phyloP scores from a whole-genome alignment of 306 rosid species.

The Inga leiocalycina region DNA sequence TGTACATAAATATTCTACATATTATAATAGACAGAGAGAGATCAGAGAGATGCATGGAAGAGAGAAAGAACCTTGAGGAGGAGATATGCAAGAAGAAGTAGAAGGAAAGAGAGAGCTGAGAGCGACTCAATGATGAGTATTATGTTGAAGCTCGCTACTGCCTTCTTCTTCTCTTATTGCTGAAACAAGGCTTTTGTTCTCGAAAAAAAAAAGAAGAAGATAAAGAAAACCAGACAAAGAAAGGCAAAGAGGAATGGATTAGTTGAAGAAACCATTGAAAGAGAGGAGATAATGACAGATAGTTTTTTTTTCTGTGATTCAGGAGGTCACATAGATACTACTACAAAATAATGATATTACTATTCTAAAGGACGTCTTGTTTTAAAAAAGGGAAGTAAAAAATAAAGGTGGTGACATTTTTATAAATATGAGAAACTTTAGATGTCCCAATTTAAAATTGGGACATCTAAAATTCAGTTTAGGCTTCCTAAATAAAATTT shows the following conservation, averaged over 20 bases:
- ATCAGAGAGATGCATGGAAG: no score
- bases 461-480: no score
- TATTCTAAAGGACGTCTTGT: no score
- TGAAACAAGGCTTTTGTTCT: constrained; percentile 28
- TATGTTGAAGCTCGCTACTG: background rate
- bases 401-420: no score
- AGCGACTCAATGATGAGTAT: constrained; percentile 33
- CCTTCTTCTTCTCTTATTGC: constrained; percentile 15
- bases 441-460: no score
- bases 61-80: no score
- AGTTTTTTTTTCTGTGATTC: background rate
- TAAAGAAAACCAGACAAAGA: background rate
- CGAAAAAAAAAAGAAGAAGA: constrained; percentile 12
- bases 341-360: no score
- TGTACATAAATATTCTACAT: no score
- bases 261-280: background rate
- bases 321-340: background rate
- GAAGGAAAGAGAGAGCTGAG: constrained; percentile 59
- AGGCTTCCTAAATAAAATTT: no score
- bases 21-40: no score
- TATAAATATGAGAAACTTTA: no score
- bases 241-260: background rate
- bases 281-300: background rate
- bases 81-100: constrained; percentile 43
- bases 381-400: no score